These are phyloP conservation scores for Candida glaebosa DNA, from an alignment of 805 yeast species.

Conservation along the genomic window DNA sequence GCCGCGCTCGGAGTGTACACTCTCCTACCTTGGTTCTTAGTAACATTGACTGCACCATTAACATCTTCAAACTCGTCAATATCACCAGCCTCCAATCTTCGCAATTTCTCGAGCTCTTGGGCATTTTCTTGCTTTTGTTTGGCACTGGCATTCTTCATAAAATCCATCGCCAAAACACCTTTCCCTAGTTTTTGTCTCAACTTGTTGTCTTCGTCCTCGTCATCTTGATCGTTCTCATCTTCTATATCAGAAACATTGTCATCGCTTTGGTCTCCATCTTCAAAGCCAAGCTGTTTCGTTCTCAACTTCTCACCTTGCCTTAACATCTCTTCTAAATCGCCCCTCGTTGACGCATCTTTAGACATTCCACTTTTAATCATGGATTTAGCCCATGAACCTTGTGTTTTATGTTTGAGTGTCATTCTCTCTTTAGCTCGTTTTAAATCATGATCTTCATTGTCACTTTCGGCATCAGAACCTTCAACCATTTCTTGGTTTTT, in stretches of 20 bases:
- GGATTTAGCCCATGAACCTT: slow-evolving; percentile 85
- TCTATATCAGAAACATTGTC: slow-evolving; percentile 48
- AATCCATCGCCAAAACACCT: slow-evolving; percentile 92
- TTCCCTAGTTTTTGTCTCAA: slow-evolving; percentile 56
- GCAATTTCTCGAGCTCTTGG: slow-evolving; percentile 48
- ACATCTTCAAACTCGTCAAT: slow-evolving; percentile 35
- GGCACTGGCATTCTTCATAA: slow-evolving; percentile 88
- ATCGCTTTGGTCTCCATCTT: slow-evolving; percentile 53
- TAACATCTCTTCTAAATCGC: slow-evolving; percentile 92
- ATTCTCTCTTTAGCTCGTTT: slow-evolving; percentile 89
- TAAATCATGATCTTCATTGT: slow-evolving; percentile 61
- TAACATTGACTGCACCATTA: slow-evolving; percentile 44
- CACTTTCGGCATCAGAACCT: slow-evolving; percentile 50
- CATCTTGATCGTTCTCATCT: slow-evolving; percentile 31
- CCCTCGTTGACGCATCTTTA: slow-evolving; percentile 79
- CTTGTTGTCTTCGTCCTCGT: slow-evolving; percentile 30
- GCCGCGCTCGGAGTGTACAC: slow-evolving; percentile 63
- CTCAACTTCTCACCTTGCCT: slow-evolving; percentile 79
- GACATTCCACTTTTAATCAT: slow-evolving; percentile 88
- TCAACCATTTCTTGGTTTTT: slow-evolving; percentile 67
- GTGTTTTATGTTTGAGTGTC: slow-evolving; percentile 85
- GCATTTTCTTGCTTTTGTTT: slow-evolving; percentile 59
- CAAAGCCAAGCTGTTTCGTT: slow-evolving; percentile 65
- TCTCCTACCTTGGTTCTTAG: slow-evolving; percentile 74
- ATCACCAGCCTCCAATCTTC: slow-evolving; percentile 40